A percentile compares a stretch with the other conserved stretches of the same genome.
Conservation (phyloP, 257 asterid genomes). For the Rauvolfia tetraphylla region DNA sequence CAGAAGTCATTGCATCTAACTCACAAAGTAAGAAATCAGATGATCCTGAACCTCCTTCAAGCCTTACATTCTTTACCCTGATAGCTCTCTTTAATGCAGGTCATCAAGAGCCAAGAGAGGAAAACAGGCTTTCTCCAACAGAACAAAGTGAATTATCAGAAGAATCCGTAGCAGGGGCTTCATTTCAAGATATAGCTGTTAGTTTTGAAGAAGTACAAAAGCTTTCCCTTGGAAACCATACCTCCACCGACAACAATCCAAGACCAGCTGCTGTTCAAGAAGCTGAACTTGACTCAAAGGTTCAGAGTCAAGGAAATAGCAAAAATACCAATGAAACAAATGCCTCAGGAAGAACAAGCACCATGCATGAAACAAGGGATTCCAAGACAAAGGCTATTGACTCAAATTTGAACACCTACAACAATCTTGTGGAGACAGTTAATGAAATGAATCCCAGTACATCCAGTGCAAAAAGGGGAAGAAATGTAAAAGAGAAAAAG, state of each 20-base stretch:
- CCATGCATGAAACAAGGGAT: slow-evolving; percentile 29
- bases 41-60: slow-evolving; percentile 4
- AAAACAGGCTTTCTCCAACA: slow-evolving; percentile 32
- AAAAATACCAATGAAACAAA: slow-evolving; percentile 36
- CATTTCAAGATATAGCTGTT: slow-evolving; percentile 27
- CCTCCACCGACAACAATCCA: slow-evolving; percentile 32
- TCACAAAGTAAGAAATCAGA: slow-evolving; percentile 26
- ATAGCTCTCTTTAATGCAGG: slow-evolving; percentile 31
- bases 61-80: slow-evolving; percentile 3
- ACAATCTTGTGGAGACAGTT: slow-evolving; percentile 28
- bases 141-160: slow-evolving; percentile 60
- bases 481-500: slow-evolving; percentile 52
- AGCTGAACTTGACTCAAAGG: slow-evolving; percentile 28
- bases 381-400: slow-evolving; percentile 44
- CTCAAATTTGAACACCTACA: slow-evolving; percentile 25
- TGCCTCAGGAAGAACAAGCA: slow-evolving; percentile 44
- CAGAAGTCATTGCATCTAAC: slow-evolving; percentile 28
- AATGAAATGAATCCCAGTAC: slow-evolving; percentile 21
- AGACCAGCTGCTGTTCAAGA: slow-evolving; percentile 27
- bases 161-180: slow-evolving; percentile 52
- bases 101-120: slow-evolving; percentile 31
- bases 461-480: slow-evolving; percentile 43
- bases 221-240: slow-evolving; percentile 32
- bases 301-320: slow-evolving; percentile 29
- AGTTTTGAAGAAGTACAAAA: slow-evolving; percentile 28